Evolutionary conservation across 2,329 filamentous ascomycete species (phyloP).

Genomic region (Calonectria montana): DNA sequence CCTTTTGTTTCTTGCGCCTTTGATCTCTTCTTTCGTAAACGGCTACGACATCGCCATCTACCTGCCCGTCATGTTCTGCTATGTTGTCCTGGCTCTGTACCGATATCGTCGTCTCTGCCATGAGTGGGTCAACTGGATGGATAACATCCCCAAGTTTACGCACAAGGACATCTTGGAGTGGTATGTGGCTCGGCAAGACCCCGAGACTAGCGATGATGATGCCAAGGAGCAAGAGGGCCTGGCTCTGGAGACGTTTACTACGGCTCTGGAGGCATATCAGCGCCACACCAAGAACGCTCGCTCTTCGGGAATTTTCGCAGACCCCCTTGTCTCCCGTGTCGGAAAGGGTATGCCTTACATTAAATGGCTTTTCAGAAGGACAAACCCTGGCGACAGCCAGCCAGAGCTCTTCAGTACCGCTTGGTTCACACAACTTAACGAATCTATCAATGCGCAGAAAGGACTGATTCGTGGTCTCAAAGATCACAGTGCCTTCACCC

Average conservation of each 20-base stretch:
- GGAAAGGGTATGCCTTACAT: constrained; percentile 30
- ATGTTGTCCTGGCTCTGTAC: constrained; percentile 14
- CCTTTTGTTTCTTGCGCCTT: constrained; percentile 24
- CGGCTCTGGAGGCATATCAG: constrained; percentile 15
- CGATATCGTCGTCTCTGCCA: constrained; percentile 29
- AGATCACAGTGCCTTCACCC: constrained; percentile 27
- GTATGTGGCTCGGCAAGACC: constrained; percentile 15
- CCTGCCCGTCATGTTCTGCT: constrained; percentile 29
- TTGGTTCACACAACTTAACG: constrained; percentile 31
- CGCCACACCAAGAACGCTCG: constrained; percentile 22
- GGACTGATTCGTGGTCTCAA: constrained; percentile 28
- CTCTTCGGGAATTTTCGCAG: neutral
- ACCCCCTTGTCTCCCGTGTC: constrained; percentile 23
- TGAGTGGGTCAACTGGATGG: constrained; percentile 33
- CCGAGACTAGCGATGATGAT: constrained; percentile 5
- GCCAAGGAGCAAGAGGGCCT: constrained; percentile 7
- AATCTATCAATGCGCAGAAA: constrained; percentile 25
- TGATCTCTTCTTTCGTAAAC: constrained; percentile 30
- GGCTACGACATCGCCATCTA: constrained; percentile 31
- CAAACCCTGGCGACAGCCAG: neutral
- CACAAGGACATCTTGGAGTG: constrained; percentile 30
- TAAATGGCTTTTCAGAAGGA: constrained; percentile 32
- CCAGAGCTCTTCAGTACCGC: constrained; percentile 27
- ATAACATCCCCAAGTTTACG: constrained; percentile 26
- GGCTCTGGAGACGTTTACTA: constrained; percentile 17